These are phyloP conservation scores for Fagus sylvatica DNA, from an alignment of 306 rosid species.

Conservation along the genomic window DNA sequence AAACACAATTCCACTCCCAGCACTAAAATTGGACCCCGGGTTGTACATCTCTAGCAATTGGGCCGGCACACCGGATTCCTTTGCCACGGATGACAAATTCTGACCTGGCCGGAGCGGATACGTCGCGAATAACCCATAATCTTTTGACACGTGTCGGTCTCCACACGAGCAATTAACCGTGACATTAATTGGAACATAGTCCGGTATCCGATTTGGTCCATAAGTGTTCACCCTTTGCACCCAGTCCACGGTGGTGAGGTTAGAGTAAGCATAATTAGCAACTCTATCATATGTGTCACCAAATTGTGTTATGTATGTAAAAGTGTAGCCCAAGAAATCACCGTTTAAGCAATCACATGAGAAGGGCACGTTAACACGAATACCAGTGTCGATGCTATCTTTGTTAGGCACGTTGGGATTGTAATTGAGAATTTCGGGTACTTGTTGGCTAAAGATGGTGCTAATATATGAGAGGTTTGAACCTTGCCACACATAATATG, in stretches of 20 bases:
- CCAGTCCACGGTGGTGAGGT: slow-evolving; percentile 55
- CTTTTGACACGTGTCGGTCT: slow-evolving; percentile 42
- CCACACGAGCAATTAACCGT: slow-evolving; percentile 76
- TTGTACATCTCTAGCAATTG: slow-evolving; percentile 48
- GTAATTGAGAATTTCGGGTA: slow-evolving; percentile 44
- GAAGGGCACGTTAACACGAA: slow-evolving; percentile 53
- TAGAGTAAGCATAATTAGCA: slow-evolving; percentile 33
- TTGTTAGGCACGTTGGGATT: slow-evolving; percentile 31
- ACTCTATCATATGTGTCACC: slow-evolving; percentile 29
- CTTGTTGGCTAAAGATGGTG: slow-evolving; percentile 33
- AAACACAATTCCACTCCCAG: slow-evolving; percentile 45
- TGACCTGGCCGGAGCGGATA: slow-evolving; percentile 44
- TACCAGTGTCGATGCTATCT: neutral
- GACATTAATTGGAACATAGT: slow-evolving; percentile 32
- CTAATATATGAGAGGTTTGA: slow-evolving; percentile 48
- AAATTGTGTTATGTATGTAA: slow-evolving; percentile 33
- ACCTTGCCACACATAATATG: slow-evolving; percentile 40
- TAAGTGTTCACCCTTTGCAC: slow-evolving; percentile 38
- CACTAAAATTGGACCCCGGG: slow-evolving; percentile 32
- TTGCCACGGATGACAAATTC: slow-evolving; percentile 30
- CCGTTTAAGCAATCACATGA: slow-evolving; percentile 56
- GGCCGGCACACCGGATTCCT: slow-evolving; percentile 36
- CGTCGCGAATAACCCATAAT: slow-evolving; percentile 52
- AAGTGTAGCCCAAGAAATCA: slow-evolving; percentile 56
- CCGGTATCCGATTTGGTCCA: slow-evolving; percentile 7